A percentile compares a stretch with the other conserved stretches of the same genome.
These are phyloP conservation scores for Priceomyces medius DNA, from an alignment of 805 yeast species.

Conservation along the genomic window DNA sequence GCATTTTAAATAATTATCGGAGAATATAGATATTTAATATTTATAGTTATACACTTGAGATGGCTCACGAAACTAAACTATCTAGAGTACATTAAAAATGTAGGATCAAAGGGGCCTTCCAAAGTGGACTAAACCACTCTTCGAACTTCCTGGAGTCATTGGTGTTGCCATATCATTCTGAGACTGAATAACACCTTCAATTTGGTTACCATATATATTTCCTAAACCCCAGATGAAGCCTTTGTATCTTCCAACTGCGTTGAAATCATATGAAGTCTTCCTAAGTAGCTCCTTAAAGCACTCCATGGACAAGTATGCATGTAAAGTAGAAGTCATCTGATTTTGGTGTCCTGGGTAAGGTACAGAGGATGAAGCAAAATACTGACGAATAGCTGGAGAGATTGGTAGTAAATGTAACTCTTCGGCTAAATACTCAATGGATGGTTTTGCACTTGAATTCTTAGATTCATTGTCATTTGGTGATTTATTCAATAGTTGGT, in stretches of 20 bases:
- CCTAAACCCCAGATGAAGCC: constrained; percentile 57
- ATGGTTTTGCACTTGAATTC: constrained; percentile 33
- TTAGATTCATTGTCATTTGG: constrained; percentile 11
- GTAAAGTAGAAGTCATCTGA: constrained; percentile 51
- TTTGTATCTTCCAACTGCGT: constrained; percentile 34
- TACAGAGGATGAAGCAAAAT: constrained; percentile 22
- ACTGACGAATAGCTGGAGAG: constrained; percentile 47
- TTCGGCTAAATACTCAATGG: constrained; percentile 66
- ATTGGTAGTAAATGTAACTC: constrained; percentile 64
- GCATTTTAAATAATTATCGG: constrained; percentile 2
- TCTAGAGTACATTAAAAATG: constrained; percentile 2
- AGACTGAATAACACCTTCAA: constrained; percentile 1
- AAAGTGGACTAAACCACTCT: constrained; percentile 27
- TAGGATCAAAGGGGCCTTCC: constrained; percentile 25
- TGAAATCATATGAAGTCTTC: constrained; percentile 22
- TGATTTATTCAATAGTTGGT: constrained; percentile 31
- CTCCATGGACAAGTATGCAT: constrained; percentile 63
- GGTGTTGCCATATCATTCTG: constrained; percentile 15
- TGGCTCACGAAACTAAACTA: neutral
- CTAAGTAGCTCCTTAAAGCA: constrained; percentile 58
- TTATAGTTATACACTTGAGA: neutral
- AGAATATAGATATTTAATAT: neutral
- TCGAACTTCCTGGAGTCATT: constrained; percentile 24
- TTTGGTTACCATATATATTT: constrained; percentile 16
- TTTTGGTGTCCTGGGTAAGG: constrained; percentile 24